Base-by-base conservation (phyloP, 192 early-diverging fungal species). In the Umbelopsis isabellina region DNA sequence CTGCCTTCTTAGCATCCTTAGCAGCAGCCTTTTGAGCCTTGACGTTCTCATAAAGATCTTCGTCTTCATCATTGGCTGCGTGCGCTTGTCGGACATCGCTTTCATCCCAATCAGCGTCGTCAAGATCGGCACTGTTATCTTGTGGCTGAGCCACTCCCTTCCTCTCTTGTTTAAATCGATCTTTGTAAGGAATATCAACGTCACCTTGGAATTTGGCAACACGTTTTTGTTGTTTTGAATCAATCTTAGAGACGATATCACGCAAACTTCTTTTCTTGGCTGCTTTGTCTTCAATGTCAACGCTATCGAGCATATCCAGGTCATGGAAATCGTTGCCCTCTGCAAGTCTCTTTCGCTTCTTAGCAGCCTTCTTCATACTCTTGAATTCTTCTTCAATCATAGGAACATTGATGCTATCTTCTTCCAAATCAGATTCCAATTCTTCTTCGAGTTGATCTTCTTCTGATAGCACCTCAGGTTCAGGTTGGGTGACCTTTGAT, bases 201-300 rank as follows among this genome's bases (percentile, higher is more conserved):
- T 96, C 94, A 69, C 93, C 94, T n/a, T 76, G 67, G 79, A 79
- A 74, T 83, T 87, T 75, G 69, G 64, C 50, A n/a, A 20, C 64
- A 8, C 72, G 67, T 67, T 82, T 85, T 27, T 58, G 53, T 58
- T 73, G 37, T 70, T 78, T 78, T 67, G 88, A 84, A 65, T 92
- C 89, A 65, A 93, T 78, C 68, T 88, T 82, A 9, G 89, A 75
- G 51, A 89, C 85, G 81, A 91, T 85, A 65, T 87, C 79, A 47
- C 86, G 81, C 45, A 87, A 77, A 1, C 82, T 84, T 72, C 71
- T 75, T 76, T 88, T 89, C 65, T 87, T 85, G 37, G 83, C 83
- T 35, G 80, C 74, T 83, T 97, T 95, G 70, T 96, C 96, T 69
- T 93, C 89, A 47, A 88, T 71, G 69, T 96, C 96, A 9, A 88